Evolutionary conservation across 495 filamentous ascomycete genomes (phyloP).

Genomic region (Cairneyella variabilis): DNA sequence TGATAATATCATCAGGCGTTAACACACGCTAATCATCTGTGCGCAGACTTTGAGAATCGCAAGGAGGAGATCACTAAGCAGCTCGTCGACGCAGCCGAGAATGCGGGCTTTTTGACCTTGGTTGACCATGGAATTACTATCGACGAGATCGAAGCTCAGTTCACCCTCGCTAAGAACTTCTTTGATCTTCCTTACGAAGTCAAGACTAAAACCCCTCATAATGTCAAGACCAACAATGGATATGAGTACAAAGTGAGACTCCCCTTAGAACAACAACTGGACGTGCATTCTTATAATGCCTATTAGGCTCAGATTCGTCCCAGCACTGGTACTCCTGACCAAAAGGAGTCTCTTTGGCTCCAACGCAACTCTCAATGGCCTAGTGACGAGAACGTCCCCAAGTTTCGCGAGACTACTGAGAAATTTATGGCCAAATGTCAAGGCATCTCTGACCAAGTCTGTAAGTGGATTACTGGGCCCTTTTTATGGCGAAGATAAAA

Average conservation of each 20-base stretch:
- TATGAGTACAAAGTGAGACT: slow-evolving; percentile 57
- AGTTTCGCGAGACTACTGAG: slow-evolving; percentile 33
- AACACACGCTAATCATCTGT: too few relatives aligned
- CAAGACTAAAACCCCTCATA: slow-evolving; percentile 46
- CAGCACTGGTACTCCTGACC: slow-evolving; percentile 48
- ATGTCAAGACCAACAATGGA: slow-evolving; percentile 45
- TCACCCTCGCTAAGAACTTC: slow-evolving; percentile 38
- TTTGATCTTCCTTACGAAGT: slow-evolving; percentile 42
- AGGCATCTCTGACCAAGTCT: slow-evolving; percentile 40
- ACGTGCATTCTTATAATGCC: too few relatives aligned
- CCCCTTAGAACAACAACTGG: too few relatives aligned
- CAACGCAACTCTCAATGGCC: slow-evolving; percentile 52
- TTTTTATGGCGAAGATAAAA: too few relatives aligned
- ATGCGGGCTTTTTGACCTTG: slow-evolving; percentile 48
- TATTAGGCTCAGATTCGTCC: slow-evolving; percentile 50
- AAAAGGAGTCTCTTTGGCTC: slow-evolving; percentile 51
- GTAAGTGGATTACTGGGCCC: too few relatives aligned
- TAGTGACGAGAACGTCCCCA: slow-evolving; percentile 34
- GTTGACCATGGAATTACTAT: slow-evolving; percentile 31
- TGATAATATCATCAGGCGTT: too few relatives aligned
- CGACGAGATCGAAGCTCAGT: slow-evolving; percentile 48
- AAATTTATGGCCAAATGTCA: slow-evolving; percentile 47
- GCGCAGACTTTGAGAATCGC: slow-evolving; percentile 40
- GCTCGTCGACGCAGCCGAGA: slow-evolving; percentile 47
- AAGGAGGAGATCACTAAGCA: slow-evolving; percentile 44